Conservation (phyloP, 2,329 filamentous ascomycete genomes). For the Lasiodiplodia gonubiensis region DNA sequence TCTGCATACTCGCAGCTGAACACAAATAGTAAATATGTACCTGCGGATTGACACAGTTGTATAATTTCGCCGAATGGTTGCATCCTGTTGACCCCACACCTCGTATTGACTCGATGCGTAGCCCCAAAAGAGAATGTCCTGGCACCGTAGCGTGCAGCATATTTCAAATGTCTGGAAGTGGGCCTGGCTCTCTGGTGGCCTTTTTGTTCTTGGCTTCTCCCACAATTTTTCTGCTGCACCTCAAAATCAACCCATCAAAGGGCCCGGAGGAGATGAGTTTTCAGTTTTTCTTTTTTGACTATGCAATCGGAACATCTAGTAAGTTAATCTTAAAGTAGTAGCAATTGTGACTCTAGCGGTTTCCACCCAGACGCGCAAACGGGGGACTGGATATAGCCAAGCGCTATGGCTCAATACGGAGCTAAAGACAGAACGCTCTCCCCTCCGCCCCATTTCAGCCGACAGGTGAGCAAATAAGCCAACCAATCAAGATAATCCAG, state of each 20-base stretch:
- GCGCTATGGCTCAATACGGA: neutral
- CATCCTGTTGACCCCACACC: neutral
- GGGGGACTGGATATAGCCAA: neutral
- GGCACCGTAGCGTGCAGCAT: neutral
- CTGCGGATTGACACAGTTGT: neutral
- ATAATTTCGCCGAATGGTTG: neutral
- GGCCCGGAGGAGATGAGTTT: no score
- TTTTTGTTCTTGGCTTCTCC: no score
- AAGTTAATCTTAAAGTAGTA: neutral
- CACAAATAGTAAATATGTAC: neutral
- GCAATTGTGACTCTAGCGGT: neutral
- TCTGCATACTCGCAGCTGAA: neutral
- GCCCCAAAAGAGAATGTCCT: neutral
- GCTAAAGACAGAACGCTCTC: neutral
- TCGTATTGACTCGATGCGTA: neutral
- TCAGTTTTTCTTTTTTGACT: no score
- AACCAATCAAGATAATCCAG: neutral
- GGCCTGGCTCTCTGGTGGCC: no score
- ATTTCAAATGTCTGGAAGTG: neutral
- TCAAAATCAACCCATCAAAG: no score
- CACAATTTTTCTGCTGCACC: no score
- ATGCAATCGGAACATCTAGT: neutral
- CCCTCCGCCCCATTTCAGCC: neutral
- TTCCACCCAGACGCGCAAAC: neutral
- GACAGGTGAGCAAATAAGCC: neutral